Percentiles rank a stretch among this genome's conserved stretches.
Conservation (phyloP, 805 yeast species). For the Zygoascus biomembranicola region DNA sequence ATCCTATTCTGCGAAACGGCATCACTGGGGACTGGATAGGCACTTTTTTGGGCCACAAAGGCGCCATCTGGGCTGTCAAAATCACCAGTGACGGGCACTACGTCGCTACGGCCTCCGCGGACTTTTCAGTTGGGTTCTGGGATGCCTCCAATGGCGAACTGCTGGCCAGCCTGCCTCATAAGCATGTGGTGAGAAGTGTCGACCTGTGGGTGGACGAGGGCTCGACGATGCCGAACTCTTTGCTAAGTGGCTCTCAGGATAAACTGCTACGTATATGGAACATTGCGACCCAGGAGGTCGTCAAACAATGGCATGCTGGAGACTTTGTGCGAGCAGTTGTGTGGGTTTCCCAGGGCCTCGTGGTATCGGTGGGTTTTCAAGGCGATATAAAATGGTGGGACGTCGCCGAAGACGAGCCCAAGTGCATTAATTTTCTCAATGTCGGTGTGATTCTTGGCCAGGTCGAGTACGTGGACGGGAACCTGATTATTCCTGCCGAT, state of each 20-base stretch:
- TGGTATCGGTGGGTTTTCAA: constrained; percentile 18
- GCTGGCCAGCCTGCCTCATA: constrained; percentile 14
- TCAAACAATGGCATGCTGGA: constrained; percentile 16
- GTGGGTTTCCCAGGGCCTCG: constrained; percentile 17
- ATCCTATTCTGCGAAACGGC: constrained; percentile 29
- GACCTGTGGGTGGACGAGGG: constrained; percentile 11
- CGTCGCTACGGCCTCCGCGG: constrained; percentile 28
- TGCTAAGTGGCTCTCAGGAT: constrained; percentile 25
- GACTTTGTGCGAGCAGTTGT: constrained; percentile 17
- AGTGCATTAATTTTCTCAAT: constrained; percentile 2
- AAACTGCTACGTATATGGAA: constrained; percentile 21
- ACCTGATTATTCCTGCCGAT: constrained; percentile 21
- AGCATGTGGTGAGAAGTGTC: constrained; percentile 20
- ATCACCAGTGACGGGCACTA: constrained; percentile 17
- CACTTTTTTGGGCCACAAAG: constrained; percentile 29
- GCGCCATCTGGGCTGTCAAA: constrained; percentile 28
- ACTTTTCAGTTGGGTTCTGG: constrained; percentile 25
- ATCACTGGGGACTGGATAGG: constrained; percentile 32
- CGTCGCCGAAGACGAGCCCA: constrained; percentile 10
- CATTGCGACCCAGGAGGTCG: constrained; percentile 2
- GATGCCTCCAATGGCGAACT: constrained; percentile 14
- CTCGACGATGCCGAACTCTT: background rate
- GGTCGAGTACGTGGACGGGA: constrained; percentile 15
- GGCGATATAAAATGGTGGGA: constrained; percentile 26
- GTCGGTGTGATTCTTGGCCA: constrained; percentile 15